Evolutionary conservation across 805 yeast genomes (phyloP), one percentile per base, ranked within the genome.

Genomic region (Starmerella vitae): DNA sequence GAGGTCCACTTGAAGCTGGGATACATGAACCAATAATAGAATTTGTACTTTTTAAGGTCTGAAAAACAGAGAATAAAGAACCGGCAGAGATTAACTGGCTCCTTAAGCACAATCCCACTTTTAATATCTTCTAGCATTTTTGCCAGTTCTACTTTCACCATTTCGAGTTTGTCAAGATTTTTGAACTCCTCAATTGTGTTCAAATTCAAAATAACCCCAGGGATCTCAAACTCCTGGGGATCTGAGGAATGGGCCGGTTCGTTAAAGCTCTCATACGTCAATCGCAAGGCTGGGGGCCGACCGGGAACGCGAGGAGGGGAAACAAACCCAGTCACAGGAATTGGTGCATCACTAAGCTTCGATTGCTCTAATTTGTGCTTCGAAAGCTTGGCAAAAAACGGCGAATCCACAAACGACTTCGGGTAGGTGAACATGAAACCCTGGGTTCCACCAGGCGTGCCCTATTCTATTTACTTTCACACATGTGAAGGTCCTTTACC

Each of bases 181-280:
- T 78, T 83, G 61, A 91, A 91, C 46, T 82, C 85, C 48, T 88
- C 95, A 25, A 85, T 64, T 0, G 94, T 83, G 58, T 91, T 91
- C 33, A 75, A 71, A 55, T 85, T 85, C 32, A 60, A 52, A 18
- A 76, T 45, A 17, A 46, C 37, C 1, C 80, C 81, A 1, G 62
- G 55, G 4, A 49, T 21, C 4, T 20, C 19, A 17, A 35, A 39
- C 9, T 41, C 39, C 18, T 6, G 41, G 20, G 32, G 46, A 15
- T 41, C 50, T 51, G 29, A 53, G 53, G 36, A 28, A 61, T 48
- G 19, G 48, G 49, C 26, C 58, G 39, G 12, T 44, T 55, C 30
- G 70, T 55, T 41, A 55, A 63, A 33, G 56, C 60, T 20, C 30
- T 42, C 47, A 7, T 35, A 45, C 2, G 49, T 25, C 1, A 59